These are phyloP conservation scores for Pseudozyma hubeiensis DNA, from an alignment of 1,284 basidiomycete genomes.

Conservation along the genomic window DNA sequence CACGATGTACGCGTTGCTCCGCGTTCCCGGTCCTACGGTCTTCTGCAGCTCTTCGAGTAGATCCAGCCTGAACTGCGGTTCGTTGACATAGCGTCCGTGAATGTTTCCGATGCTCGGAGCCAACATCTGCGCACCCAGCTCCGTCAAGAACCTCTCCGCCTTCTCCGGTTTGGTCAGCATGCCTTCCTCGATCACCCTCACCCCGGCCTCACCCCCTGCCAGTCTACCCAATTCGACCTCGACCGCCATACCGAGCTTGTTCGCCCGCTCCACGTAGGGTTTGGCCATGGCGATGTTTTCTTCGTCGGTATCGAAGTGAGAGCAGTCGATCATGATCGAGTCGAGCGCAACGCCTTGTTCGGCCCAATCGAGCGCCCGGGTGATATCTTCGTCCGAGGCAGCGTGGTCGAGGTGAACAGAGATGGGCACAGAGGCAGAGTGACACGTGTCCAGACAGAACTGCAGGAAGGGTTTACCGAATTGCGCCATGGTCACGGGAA, in stretches of 20 bases:
- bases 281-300: constrained; percentile 48
- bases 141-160: constrained; percentile 24
- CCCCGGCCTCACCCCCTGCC: constrained; percentile 71
- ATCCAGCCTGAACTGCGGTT: constrained; percentile 39
- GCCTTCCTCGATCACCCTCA: constrained; percentile 70
- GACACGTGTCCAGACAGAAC: constrained; percentile 36
- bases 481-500: constrained; percentile 51
- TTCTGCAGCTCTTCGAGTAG: constrained; percentile 35
- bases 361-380: constrained; percentile 31
- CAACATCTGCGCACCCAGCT: constrained; percentile 70
- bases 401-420: constrained; percentile 53
- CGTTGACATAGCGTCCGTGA: constrained; percentile 66
- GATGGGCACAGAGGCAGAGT: constrained; percentile 44
- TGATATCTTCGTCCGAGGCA: constrained; percentile 41
- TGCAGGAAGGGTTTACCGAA: constrained; percentile 44
- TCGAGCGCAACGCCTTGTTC: constrained; percentile 40
- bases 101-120: constrained; percentile 71
- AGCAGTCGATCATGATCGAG: constrained; percentile 53
- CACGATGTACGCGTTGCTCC: constrained; percentile 27
- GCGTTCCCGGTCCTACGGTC: constrained; percentile 28
- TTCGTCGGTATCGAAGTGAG: constrained; percentile 45
- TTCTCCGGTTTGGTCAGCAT: constrained; percentile 70
- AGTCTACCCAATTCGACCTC: constrained; percentile 71
- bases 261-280: constrained; percentile 56
- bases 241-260: constrained; percentile 69